phyloP scores from a whole-genome alignment of 257 asterid species.

The Nicotiana tabacum region DNA sequence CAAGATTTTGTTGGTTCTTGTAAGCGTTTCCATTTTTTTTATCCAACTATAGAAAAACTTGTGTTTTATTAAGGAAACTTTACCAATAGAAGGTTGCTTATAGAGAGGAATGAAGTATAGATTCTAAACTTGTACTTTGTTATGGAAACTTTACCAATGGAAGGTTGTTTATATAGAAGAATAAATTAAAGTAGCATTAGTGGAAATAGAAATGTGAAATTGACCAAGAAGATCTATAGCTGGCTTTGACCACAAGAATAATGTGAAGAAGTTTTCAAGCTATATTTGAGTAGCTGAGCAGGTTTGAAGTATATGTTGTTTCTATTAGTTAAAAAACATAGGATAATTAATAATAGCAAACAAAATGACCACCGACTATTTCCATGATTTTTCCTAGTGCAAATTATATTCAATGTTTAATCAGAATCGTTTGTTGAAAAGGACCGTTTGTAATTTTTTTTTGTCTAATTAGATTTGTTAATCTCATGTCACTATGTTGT shows the following conservation, averaged over 20 bases:
- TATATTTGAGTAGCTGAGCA: neutral
- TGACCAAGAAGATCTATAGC: neutral
- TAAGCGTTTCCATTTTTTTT: constrained; percentile 5
- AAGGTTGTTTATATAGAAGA: constrained; percentile 3
- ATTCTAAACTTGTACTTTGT: neutral
- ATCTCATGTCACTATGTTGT: too few species aligned
- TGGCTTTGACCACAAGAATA: neutral
- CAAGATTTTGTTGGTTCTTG: constrained; percentile 3
- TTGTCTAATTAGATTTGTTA: too few species aligned
- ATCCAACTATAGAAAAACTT: neutral
- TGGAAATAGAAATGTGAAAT: neutral
- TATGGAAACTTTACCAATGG: neutral
- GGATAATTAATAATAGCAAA: too few species aligned
- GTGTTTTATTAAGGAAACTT: neutral
- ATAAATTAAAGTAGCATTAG: neutral
- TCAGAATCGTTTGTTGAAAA: too few species aligned
- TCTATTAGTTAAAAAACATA: neutral
- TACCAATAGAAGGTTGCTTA: too few species aligned
- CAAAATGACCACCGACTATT: neutral
- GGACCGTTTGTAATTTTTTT: neutral
- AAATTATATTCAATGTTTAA: neutral
- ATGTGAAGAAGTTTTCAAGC: neutral
- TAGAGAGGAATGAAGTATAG: neutral
- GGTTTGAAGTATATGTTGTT: neutral
- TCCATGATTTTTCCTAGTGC: neutral